Evolutionary conservation across 2,329 filamentous ascomycete species (phyloP).

Genomic region (Arthroderma sp.): DNA sequence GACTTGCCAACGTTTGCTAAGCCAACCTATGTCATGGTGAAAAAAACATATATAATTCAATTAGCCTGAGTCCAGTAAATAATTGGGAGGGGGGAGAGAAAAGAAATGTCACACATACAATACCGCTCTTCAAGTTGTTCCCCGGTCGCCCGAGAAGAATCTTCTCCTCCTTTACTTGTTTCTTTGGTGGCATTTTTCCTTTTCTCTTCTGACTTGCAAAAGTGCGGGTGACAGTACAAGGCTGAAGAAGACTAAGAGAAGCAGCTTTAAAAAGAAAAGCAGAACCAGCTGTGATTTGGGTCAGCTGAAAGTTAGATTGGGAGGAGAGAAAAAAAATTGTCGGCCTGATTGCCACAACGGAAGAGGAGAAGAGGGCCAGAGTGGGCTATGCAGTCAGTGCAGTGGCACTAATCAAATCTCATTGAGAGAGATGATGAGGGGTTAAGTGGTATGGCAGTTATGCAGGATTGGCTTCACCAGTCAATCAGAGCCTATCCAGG

Average conservation of each 20-base stretch:
- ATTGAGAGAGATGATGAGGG: too few species aligned
- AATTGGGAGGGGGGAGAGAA: conserved; percentile 20
- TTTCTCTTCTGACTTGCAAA: conserved; percentile 48
- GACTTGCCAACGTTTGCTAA: conserved; percentile 99
- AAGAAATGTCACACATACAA: conserved; percentile 57
- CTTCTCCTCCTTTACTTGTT: conserved; percentile 83
- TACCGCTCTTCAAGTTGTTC: conserved; percentile 98
- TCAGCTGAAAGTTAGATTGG: conserved; percentile 20
- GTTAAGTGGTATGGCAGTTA: too few species aligned
- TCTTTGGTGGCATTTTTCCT: conserved; percentile 90
- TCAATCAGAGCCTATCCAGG: too few species aligned
- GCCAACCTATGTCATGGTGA: conserved; percentile 55
- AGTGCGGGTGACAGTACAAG: conserved; percentile 11
- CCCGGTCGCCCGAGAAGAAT: conserved; percentile 87
- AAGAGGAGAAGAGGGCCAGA: background rate
- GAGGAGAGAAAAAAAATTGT: conserved; percentile 22
- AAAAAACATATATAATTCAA: conserved; percentile 7
- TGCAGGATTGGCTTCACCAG: too few species aligned
- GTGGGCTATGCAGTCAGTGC: too few species aligned
- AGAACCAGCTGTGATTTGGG: conserved; percentile 49
- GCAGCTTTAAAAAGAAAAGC: conserved; percentile 32
- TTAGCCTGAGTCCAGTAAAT: conserved; percentile 12
- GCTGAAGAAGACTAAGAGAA: conserved; percentile 1
- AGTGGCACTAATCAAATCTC: too few species aligned
- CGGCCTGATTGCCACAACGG: background rate